Evolutionary conservation across 2,329 filamentous ascomycete species (phyloP).

Genomic region (Aspergillus sp.): DNA sequence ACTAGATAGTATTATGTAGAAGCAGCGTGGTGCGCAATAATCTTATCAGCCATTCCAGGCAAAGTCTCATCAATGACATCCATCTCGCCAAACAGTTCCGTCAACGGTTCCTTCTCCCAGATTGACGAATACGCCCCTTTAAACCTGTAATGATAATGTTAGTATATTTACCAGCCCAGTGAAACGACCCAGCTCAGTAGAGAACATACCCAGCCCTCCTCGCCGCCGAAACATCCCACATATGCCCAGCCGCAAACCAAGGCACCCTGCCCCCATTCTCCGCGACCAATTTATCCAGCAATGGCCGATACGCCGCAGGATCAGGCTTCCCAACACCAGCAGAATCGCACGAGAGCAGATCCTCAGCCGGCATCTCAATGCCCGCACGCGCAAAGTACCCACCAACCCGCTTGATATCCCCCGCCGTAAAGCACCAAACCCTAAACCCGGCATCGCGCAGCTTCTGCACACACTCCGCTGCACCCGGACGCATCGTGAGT

Average conservation of each 20-base stretch:
- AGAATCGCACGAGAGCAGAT: conserved; percentile 28
- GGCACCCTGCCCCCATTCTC: conserved; percentile 16
- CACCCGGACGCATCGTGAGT: conserved; percentile 35
- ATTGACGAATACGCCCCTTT: conserved; percentile 26
- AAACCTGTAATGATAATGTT: conserved; percentile 15
- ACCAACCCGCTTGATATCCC: conserved; percentile 24
- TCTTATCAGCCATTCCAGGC: conserved; percentile 28
- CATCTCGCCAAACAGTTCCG: conserved; percentile 28
- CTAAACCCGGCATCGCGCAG: conserved; percentile 32
- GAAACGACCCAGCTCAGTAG: not conserved
- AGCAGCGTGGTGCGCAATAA: conserved; percentile 22
- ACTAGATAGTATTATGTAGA: not conserved
- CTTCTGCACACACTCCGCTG: conserved; percentile 37
- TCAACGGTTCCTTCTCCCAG: conserved; percentile 25
- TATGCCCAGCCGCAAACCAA: conserved; percentile 33
- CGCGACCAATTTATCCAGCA: conserved; percentile 20
- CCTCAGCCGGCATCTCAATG: conserved; percentile 23
- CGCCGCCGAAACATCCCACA: conserved; percentile 32
- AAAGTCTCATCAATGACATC: conserved; percentile 28
- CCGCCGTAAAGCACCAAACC: conserved; percentile 30
- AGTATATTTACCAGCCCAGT: not conserved
- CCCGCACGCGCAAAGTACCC: conserved; percentile 27
- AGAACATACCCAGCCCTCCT: conserved; percentile 22
- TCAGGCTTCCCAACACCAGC: conserved; percentile 29
- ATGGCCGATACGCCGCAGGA: conserved; percentile 22